Evolutionary conservation across 768 basidiomycete genomes (phyloP), one percentile per base, ranked within the genome.

Genomic region (Gloeostereum incarnatum): DNA sequence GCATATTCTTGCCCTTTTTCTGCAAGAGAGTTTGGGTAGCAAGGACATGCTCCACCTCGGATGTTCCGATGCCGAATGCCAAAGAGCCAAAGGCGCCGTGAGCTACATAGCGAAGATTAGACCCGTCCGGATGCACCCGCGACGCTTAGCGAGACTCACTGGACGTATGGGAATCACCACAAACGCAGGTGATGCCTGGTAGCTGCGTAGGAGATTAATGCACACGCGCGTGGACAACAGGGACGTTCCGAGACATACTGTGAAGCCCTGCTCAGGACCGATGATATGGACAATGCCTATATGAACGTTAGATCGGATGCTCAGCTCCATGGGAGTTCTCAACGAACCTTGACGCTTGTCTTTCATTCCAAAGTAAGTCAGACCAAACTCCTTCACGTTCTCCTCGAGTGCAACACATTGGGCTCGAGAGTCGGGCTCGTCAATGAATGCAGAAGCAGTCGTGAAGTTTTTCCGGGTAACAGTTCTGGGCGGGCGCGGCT

Each of bases 251-350:
- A 25, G 18, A 50, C 69, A 38, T 52, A 78, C 79, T 32, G 90
- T 92, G 55, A 93, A 93, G 26, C 90, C 90, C 65, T 93, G 90
- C 55, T 93, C 90, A 35, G 90, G 90, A 31, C 89, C 90, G 52
- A 93, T 93, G 45, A 93, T 69, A 59, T 93, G 87, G 5, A 88
- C 83, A 45, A 85, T 88, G 42, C 79, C 83, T 85, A 45, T 21
- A 38, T n/a, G 30, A 27, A 36, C 18, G 19, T 59, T 31, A 60
- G 50, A 20, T 42, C 25, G n/a, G n/a, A n/a, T n/a, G n/a, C n/a
- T n/a, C n/a, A n/a, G n/a, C n/a, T n/a, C n/a, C n/a, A n/a, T n/a
- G n/a, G n/a, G n/a, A n/a, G 34, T 43, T 13, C 14, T n/a, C 8
- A 21, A 40, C 59, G 45, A 49, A 79, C 88, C 89, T 66, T 93